A percentile compares a stretch with the other conserved stretches of the same genome.
Conservation (phyloP, 1,284 basidiomycete species). For the Apiotrichum siamense region DNA sequence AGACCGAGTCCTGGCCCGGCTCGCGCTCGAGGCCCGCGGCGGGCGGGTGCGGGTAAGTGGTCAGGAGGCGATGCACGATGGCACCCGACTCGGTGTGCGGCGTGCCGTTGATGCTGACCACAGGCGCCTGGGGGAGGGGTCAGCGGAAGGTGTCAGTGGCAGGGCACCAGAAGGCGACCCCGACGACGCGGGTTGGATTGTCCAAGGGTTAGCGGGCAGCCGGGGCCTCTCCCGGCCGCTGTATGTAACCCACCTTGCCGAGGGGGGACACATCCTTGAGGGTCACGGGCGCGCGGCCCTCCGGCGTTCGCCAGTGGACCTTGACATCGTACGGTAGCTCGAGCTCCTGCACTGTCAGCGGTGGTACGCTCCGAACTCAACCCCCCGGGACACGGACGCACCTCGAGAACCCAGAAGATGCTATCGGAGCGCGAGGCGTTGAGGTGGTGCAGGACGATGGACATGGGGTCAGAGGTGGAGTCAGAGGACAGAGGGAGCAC, state of each 20-base stretch:
- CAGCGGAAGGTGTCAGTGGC: background rate
- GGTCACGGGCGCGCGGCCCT: conserved; percentile 20
- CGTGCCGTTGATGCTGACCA: conserved; percentile 26
- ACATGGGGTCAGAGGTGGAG: conserved; percentile 18
- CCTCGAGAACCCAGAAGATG: conserved; percentile 28
- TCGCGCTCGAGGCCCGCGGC: conserved; percentile 13
- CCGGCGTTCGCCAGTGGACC: conserved; percentile 28
- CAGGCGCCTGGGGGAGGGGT: conserved; percentile 21
- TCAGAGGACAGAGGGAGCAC: too few species aligned
- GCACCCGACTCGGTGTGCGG: conserved; percentile 32
- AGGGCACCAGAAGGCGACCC: too few species aligned
- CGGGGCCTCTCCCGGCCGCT: too few species aligned
- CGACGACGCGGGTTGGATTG: too few species aligned
- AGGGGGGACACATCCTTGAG: conserved; percentile 26
- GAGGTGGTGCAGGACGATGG: conserved; percentile 41
- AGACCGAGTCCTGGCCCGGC: conserved; percentile 20
- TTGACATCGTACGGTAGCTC: conserved; percentile 31
- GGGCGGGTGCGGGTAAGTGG: background rate
- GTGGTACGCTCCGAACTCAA: background rate
- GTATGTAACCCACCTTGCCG: conserved; percentile 21
- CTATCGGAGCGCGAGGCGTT: conserved; percentile 36
- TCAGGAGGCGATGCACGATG: conserved; percentile 30
- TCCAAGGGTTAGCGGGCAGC: too few species aligned
- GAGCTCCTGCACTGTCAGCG: conserved; percentile 24
- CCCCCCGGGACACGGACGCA: conserved; percentile 10